Conservation (phyloP, 306 rosid species). For the Ormosia semicastrata region DNA sequence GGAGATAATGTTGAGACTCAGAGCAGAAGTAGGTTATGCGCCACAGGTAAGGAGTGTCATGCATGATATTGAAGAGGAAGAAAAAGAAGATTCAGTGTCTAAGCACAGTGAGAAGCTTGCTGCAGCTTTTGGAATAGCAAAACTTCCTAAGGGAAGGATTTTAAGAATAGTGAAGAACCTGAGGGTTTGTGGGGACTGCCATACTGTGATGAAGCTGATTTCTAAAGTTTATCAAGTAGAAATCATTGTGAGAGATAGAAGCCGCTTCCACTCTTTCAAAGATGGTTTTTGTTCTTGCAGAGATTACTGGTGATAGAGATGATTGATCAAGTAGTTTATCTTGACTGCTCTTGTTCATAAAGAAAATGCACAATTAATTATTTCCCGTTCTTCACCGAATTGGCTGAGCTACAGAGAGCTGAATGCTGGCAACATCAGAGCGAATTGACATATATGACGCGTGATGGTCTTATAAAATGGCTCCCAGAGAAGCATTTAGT, state of each 20-base stretch:
- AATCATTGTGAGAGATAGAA: conserved; percentile 75
- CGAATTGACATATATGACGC: not conserved
- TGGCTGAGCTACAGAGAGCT: not conserved
- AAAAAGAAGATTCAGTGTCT: conserved; percentile 72
- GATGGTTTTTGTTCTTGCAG: conserved; percentile 73
- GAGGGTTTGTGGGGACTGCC: conserved; percentile 80
- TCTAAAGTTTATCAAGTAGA: conserved; percentile 68
- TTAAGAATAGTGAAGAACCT: conserved; percentile 81
- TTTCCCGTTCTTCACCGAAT: not conserved
- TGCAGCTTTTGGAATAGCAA: conserved; percentile 75
- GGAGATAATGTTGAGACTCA: conserved; percentile 66
- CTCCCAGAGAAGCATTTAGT: conserved; percentile 2
- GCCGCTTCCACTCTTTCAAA: conserved; percentile 78
- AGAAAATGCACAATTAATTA: not conserved
- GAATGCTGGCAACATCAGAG: not conserved
- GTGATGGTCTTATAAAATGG: not conserved
- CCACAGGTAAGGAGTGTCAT: conserved; percentile 63
- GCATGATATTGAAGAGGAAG: conserved; percentile 89
- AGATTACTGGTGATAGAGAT: conserved; percentile 67
- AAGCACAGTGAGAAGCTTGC: conserved; percentile 91
- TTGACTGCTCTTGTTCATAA: conserved; percentile 5
- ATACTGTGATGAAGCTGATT: conserved; percentile 76
- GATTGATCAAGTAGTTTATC: conserved; percentile 7
- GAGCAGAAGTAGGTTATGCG: conserved; percentile 56
- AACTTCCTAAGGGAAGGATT: conserved; percentile 48